A percentile compares a stretch with the other conserved stretches of the same genome.
These are phyloP conservation scores for Scheffersomyces stambukii DNA, from an alignment of 1,139 yeast species.

Conservation along the genomic window DNA sequence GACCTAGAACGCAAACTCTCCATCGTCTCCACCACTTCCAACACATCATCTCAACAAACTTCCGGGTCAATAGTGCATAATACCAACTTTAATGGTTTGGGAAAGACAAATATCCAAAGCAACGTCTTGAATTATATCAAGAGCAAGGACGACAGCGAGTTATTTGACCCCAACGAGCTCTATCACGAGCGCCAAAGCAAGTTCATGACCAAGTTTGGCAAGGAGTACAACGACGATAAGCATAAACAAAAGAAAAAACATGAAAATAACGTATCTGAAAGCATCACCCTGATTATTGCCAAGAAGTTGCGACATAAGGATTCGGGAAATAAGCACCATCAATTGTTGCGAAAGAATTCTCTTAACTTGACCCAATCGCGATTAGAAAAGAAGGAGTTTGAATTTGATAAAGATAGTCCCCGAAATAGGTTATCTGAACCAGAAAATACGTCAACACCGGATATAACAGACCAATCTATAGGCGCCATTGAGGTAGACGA, in stretches of 20 bases:
- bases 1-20: conserved; percentile 33
- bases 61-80: conserved; percentile 30
- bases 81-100: conserved; percentile 23
- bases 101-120: conserved; percentile 27
- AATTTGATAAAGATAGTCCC: too few relatives aligned
- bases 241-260: conserved; percentile 2
- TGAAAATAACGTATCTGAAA: not conserved
- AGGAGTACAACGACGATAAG: conserved; percentile 20
- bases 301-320: not conserved
- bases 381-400: conserved; percentile 7
- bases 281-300: not conserved
- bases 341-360: conserved; percentile 9
- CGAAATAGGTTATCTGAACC: conserved; percentile 1
- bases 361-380: conserved; percentile 8
- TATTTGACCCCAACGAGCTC: conserved; percentile 32
- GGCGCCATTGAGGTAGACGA: conserved; percentile 5
- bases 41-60: conserved; percentile 14
- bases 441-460: conserved; percentile 2
- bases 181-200: conserved; percentile 33
- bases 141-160: conserved; percentile 14
- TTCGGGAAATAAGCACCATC: conserved; percentile 3
- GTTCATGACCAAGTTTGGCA: conserved; percentile 29
- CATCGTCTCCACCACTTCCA: conserved; percentile 18
- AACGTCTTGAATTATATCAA: conserved; percentile 29
- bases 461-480: conserved; percentile 2